Evolutionary conservation across 2,329 filamentous ascomycete species (phyloP).

Genomic region (Pseudopyrenochaeta lycopersici): DNA sequence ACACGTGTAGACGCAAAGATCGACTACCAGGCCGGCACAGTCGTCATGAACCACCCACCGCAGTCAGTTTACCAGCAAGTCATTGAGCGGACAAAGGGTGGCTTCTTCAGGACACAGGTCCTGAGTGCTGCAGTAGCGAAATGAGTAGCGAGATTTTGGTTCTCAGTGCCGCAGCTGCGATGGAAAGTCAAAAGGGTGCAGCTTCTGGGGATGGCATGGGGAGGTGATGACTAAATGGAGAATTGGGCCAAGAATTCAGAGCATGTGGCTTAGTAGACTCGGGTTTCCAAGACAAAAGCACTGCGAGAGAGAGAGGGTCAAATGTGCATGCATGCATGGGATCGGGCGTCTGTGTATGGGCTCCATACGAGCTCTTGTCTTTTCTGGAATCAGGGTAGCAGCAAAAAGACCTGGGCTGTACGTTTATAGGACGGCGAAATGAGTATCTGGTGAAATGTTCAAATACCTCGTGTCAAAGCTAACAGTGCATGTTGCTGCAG

Average conservation of each 20-base stretch:
- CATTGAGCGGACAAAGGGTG: constrained; percentile 98
- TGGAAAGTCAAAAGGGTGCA: background rate
- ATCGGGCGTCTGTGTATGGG: background rate
- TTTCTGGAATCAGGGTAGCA: background rate
- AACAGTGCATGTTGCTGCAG: no score
- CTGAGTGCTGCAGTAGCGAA: constrained; percentile 69
- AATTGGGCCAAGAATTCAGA: background rate
- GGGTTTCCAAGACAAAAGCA: no score
- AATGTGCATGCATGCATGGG: background rate
- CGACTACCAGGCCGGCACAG: constrained; percentile 97
- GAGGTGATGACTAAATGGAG: background rate
- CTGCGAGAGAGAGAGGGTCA: no score
- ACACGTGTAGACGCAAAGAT: constrained; percentile 98
- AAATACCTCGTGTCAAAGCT: no score
- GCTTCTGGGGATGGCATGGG: background rate
- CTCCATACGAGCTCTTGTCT: background rate
- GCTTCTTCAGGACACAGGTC: constrained; percentile 98
- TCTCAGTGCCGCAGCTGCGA: constrained; percentile 10
- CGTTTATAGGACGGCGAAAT: background rate
- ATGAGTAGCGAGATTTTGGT: constrained; percentile 34
- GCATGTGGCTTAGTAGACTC: no score
- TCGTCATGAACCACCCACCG: constrained; percentile 99
- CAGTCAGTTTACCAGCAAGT: constrained; percentile 99
- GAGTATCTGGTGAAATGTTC: background rate
- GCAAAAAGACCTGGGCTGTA: background rate